Evolutionary conservation across 1,284 basidiomycete species (phyloP).

Genomic region (Naganishia liquefaciens): DNA sequence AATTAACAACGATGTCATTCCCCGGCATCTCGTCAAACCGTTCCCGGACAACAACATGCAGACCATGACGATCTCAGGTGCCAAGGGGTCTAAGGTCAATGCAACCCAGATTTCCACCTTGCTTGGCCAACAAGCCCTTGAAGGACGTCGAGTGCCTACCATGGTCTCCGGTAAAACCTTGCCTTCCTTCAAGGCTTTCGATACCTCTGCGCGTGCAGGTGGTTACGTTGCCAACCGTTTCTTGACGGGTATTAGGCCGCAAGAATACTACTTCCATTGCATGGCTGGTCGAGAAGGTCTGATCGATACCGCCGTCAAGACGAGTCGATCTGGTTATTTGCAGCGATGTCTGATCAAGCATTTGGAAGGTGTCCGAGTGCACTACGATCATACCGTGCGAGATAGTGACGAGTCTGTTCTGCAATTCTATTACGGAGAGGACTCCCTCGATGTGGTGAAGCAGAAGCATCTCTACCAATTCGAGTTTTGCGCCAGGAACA

Average conservation of each 20-base stretch:
- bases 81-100: slow-evolving; percentile 97
- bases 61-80: slow-evolving; percentile 96
- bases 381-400: slow-evolving; percentile 97
- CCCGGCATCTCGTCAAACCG: slow-evolving; percentile 80
- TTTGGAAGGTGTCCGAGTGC: slow-evolving; percentile 90
- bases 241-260: slow-evolving; percentile 95
- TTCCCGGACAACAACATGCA: slow-evolving; percentile 99
- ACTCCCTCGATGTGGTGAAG: slow-evolving; percentile 93
- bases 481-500: slow-evolving; percentile 89
- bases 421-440: slow-evolving; percentile 97
- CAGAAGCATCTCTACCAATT: slow-evolving; percentile 88
- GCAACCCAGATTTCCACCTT: slow-evolving; percentile 96
- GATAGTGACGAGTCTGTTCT: slow-evolving; percentile 90
- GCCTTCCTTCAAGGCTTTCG: slow-evolving; percentile 95
- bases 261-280: slow-evolving; percentile 99
- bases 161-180: slow-evolving; percentile 99
- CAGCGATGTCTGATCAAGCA: slow-evolving; percentile 99
- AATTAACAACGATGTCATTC: slow-evolving; percentile 83
- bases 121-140: slow-evolving; percentile 95
- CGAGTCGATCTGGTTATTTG: slow-evolving; percentile 95
- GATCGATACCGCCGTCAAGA: slow-evolving; percentile 99
- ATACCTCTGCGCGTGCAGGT: slow-evolving; percentile 94
- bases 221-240: slow-evolving; percentile 99
- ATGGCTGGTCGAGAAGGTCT: slow-evolving; percentile 99
- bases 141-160: slow-evolving; percentile 96